Base-by-base conservation (phyloP, 441 rosid species). In the Erysimum pusillum region DNA sequence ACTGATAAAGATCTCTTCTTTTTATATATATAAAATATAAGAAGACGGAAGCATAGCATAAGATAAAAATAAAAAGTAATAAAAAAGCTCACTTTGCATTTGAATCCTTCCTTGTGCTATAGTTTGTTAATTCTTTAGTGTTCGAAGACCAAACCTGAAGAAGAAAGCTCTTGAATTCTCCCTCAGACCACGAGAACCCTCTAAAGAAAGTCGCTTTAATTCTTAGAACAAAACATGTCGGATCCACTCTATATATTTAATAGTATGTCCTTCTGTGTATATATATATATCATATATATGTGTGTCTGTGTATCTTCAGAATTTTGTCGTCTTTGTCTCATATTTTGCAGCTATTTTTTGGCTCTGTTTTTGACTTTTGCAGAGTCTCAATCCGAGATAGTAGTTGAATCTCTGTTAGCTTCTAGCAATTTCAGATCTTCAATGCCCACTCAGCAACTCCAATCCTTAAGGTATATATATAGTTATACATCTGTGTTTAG, bases 401-500 rank as follows among this genome's bases (percentile, higher is more conserved):
- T 83, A 32, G 49, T 80, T 36, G 82, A 84, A 69, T 85, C 91
- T 69, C 10, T 87, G 28, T 83, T 87, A 74, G 65, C 62, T 76
- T 77, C 82, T 44, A 74, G 74, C 67, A 74, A 77, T 51, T 28
- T 63, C 15, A 83, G 82, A 46, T 60, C 78, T 76, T 63, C 78
- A 80, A 85, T 86, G 89, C 65, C 85, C 9, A 78, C 79, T 73
- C 86, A 70, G 69, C 77, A 80, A 71, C 35, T 77, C 53, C 88
- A 87, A 70, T 83, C 93, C 56, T 88, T 90, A 52, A 81, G 90
- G 98, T 94, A 83, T 54, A 35, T 35, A 52, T 3, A 11, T 25
- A 25, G 1, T 11, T 38, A 58, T 22, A 38, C 64, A 76, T 42
- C 44, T 63, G 38, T 31, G 25, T 9, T 9, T 76, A 13, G n/a